Evolutionary conservation across 805 yeast species (phyloP).

Genomic region (Vanderwaltozyma verrucispora): DNA sequence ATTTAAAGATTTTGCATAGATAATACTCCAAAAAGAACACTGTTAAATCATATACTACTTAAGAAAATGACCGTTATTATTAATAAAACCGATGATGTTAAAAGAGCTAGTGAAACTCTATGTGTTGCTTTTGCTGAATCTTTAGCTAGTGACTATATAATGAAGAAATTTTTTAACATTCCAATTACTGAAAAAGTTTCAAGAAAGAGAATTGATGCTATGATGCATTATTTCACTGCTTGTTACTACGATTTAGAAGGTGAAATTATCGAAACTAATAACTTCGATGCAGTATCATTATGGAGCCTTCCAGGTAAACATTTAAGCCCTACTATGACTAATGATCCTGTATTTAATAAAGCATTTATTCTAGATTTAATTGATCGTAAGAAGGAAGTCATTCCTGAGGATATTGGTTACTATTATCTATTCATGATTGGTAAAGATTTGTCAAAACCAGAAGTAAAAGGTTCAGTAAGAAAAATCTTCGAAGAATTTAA

Average conservation of each 20-base stretch:
- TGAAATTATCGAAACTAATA: conserved; percentile 24
- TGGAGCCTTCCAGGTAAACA: conserved; percentile 22
- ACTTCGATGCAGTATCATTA: conserved; percentile 27
- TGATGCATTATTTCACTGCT: conserved; percentile 17
- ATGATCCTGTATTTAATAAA: conserved; percentile 22
- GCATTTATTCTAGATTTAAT: conserved; percentile 20
- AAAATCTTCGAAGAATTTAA: conserved; percentile 23
- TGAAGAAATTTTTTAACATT: conserved; percentile 23
- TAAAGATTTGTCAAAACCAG: conserved; percentile 21
- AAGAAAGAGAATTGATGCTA: conserved; percentile 17
- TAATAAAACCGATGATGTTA: conserved; percentile 16
- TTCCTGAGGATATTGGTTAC: conserved; percentile 22
- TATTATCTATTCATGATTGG: conserved; percentile 28
- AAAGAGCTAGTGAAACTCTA: conserved; percentile 18
- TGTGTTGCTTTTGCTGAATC: conserved; percentile 22
- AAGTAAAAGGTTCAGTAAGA: conserved; percentile 25
- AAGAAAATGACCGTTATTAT: conserved; percentile 4
- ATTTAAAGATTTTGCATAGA: too few relatives aligned
- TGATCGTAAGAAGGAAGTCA: conserved; percentile 13
- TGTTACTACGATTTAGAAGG: conserved; percentile 25
- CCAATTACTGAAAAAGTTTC: conserved; percentile 16
- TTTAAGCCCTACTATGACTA: conserved; percentile 17
- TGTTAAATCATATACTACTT: too few relatives aligned
- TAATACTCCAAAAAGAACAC: too few relatives aligned
- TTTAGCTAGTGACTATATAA: conserved; percentile 20